Percentiles rank a stretch among this genome's conserved stretches.
These are phyloP conservation scores for Penicillium sp. DNA, from an alignment of 2,329 filamentous ascomycete genomes.

Conservation along the genomic window DNA sequence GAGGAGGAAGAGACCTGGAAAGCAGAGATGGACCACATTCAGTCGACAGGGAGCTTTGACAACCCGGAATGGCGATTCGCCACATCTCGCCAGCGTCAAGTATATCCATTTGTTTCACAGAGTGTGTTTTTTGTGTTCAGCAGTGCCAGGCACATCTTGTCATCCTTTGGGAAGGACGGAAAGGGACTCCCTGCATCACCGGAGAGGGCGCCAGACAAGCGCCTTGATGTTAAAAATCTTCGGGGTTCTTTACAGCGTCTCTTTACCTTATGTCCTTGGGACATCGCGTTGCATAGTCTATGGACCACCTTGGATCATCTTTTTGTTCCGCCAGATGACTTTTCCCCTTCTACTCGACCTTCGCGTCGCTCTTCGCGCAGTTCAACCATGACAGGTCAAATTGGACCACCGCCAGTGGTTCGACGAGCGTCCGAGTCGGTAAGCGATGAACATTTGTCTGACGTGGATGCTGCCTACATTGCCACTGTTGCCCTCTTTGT, in stretches of 20 bases:
- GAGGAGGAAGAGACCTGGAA: constrained; percentile 41
- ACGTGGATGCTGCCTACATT: constrained; percentile 41
- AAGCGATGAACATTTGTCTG: constrained; percentile 36
- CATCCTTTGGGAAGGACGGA: constrained; percentile 38
- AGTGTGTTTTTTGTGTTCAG: constrained; percentile 47
- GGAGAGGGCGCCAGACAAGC: constrained; percentile 1
- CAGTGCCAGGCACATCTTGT: constrained; percentile 40
- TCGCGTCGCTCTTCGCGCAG: constrained; percentile 34
- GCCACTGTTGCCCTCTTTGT: constrained; percentile 39
- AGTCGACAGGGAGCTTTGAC: constrained; percentile 37
- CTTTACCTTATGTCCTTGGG: constrained; percentile 40
- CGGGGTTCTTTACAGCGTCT: constrained; percentile 36
- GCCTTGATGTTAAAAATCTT: constrained; percentile 32
- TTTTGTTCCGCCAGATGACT: constrained; percentile 40
- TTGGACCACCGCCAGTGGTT: constrained; percentile 23
- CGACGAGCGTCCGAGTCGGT: constrained; percentile 28
- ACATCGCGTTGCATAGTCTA: constrained; percentile 43
- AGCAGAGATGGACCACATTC: constrained; percentile 39
- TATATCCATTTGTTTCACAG: constrained; percentile 44
- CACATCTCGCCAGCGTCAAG: constrained; percentile 36
- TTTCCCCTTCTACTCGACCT: constrained; percentile 29
- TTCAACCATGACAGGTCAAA: constrained; percentile 22
- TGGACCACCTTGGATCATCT: constrained; percentile 42
- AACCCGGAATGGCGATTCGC: constrained; percentile 40
- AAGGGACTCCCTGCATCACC: constrained; percentile 3